A percentile compares a stretch with the other conserved stretches of the same genome.
Evolutionary conservation across 306 rosid species (phyloP).

Genomic region (Rosa multiflora): DNA sequence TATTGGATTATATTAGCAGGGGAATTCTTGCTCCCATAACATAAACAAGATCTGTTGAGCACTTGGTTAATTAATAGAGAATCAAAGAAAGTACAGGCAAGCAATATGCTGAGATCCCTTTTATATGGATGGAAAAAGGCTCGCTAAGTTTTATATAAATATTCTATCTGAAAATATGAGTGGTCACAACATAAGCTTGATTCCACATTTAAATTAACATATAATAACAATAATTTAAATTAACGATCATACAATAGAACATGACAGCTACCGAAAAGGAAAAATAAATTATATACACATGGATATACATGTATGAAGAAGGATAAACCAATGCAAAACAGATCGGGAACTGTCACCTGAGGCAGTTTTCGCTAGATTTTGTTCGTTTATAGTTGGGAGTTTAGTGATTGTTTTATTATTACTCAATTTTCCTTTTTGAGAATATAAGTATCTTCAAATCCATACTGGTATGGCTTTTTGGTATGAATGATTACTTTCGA

Average conservation of each 20-base stretch:
- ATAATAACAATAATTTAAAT: not conserved
- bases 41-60: constrained; percentile 27
- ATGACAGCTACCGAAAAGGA: too few species aligned
- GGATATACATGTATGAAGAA: not conserved
- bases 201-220: not conserved
- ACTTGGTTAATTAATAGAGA: not conserved
- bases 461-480: not conserved
- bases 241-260: too few species aligned
- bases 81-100: constrained; percentile 4
- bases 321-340: not conserved
- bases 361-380: not conserved
- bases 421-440: not conserved
- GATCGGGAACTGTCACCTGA: not conserved
- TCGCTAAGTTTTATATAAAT: too few species aligned
- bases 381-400: not conserved
- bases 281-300: too few species aligned
- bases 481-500: not conserved
- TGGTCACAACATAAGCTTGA: not conserved
- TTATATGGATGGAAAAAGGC: not conserved
- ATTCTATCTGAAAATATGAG: too few species aligned
- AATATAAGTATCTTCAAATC: not conserved
- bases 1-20: not conserved
- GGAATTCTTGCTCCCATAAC: constrained; percentile 29
- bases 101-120: not conserved
- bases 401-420: not conserved